phyloP scores from a whole-genome alignment of 2,329 filamentous ascomycete genomes.

The Aspergillus brasiliensis region DNA sequence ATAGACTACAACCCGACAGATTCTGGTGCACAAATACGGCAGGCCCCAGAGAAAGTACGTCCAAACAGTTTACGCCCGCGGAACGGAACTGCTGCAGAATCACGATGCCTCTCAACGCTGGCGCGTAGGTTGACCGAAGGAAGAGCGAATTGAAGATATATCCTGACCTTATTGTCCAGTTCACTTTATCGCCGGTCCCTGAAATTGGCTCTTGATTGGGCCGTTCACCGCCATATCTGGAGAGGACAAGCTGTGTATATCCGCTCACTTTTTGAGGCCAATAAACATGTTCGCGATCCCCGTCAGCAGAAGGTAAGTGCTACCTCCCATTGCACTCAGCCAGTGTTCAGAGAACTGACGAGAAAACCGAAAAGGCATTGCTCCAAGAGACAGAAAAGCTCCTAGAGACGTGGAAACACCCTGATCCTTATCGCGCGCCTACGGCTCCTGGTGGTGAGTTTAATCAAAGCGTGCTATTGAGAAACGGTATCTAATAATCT shows the following conservation, averaged over 20 bases:
- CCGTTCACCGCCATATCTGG: slow-evolving; percentile 90
- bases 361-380: slow-evolving; percentile 61
- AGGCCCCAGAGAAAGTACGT: neutral
- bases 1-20: neutral
- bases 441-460: slow-evolving; percentile 86
- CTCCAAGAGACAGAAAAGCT: slow-evolving; percentile 86
- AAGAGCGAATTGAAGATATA: slow-evolving; percentile 12
- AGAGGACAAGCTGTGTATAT: slow-evolving; percentile 96
- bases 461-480: neutral
- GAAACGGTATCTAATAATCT: slow-evolving; percentile 8
- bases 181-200: slow-evolving; percentile 86
- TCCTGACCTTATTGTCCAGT: slow-evolving; percentile 45
- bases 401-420: slow-evolving; percentile 94
- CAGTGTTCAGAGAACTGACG: slow-evolving; percentile 4
- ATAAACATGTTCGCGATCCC: slow-evolving; percentile 79
- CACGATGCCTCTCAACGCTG: slow-evolving; percentile 41
- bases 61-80: neutral
- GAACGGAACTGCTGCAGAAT: neutral
- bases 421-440: slow-evolving; percentile 85
- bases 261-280: slow-evolving; percentile 90
- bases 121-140: slow-evolving; percentile 36
- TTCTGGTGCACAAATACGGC: neutral
- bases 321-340: slow-evolving; percentile 23
- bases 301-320: slow-evolving; percentile 75
- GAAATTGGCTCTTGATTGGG: slow-evolving; percentile 94